Conservation (phyloP, 2,329 filamentous ascomycete genomes). For the Botrytis elliptica region DNA sequence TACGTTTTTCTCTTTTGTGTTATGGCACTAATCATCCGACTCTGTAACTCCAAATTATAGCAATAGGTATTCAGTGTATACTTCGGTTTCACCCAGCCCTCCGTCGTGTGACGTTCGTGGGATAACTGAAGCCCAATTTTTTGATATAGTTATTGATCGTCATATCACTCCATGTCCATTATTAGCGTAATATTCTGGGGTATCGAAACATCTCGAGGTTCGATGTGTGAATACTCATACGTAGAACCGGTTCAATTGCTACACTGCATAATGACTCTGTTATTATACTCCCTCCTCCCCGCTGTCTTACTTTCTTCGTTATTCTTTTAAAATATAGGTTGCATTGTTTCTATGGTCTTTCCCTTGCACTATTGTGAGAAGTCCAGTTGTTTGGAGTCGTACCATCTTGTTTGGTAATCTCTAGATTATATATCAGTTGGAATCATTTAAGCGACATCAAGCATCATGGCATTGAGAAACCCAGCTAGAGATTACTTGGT, state of each 20-base stretch:
- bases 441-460: neutral
- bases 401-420: neutral
- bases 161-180: neutral
- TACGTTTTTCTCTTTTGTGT: neutral
- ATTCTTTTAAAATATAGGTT: neutral
- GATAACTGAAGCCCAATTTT: neutral
- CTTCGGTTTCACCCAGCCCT: neutral
- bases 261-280: neutral
- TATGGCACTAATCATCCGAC: neutral
- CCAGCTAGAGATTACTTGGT: conserved; percentile 42
- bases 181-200: neutral
- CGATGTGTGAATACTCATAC: neutral
- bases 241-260: neutral
- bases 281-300: conserved; percentile 7
- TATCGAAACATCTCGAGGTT: neutral
- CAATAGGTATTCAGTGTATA: neutral
- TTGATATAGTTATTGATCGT: neutral
- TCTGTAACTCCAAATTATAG: neutral
- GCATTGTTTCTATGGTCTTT: neutral
- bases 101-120: neutral
- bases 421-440: neutral
- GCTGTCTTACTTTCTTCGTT: neutral
- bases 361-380: neutral
- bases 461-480: neutral
- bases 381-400: neutral